phyloP scores from a whole-genome alignment of 228 moss, liverwort and hornwort genomes.

The Sphagnum magellanicum region DNA sequence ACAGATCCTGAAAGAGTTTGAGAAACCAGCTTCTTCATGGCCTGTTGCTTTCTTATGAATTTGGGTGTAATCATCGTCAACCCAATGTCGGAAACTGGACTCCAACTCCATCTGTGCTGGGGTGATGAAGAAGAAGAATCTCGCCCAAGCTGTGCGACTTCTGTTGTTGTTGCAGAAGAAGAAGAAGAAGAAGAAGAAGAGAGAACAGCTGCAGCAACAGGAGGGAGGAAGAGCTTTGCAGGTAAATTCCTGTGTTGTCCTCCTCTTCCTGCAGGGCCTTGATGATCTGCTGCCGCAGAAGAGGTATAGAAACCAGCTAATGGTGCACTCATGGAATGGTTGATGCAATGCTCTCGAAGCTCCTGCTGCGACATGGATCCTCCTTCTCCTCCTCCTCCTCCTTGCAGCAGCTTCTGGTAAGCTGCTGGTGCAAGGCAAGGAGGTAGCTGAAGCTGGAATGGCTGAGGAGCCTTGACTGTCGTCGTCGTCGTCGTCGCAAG shows the following conservation, averaged over 20 bases:
- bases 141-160: not conserved
- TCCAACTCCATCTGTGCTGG: no score
- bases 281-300: not conserved
- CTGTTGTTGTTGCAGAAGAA: slow-evolving; percentile 4
- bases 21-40: not conserved
- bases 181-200: not conserved
- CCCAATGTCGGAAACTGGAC: no score
- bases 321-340: slow-evolving; percentile 18
- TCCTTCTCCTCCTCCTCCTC: not conserved
- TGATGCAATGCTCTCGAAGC: slow-evolving; percentile 10
- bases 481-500: not conserved
- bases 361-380: slow-evolving; percentile 9
- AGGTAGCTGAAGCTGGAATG: slow-evolving; percentile 14
- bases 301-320: not conserved
- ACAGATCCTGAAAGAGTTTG: not conserved
- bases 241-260: no score
- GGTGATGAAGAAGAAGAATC: not conserved
- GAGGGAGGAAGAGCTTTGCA: not conserved
- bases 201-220: not conserved
- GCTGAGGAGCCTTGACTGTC: not conserved
- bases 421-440: slow-evolving; percentile 17
- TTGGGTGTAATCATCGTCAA: no score
- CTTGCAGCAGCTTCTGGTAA: not conserved
- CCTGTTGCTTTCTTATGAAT: not conserved
- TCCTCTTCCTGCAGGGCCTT: no score